phyloP scores from a whole-genome alignment of 139 green algal species.

The Coelastrella sp. region DNA sequence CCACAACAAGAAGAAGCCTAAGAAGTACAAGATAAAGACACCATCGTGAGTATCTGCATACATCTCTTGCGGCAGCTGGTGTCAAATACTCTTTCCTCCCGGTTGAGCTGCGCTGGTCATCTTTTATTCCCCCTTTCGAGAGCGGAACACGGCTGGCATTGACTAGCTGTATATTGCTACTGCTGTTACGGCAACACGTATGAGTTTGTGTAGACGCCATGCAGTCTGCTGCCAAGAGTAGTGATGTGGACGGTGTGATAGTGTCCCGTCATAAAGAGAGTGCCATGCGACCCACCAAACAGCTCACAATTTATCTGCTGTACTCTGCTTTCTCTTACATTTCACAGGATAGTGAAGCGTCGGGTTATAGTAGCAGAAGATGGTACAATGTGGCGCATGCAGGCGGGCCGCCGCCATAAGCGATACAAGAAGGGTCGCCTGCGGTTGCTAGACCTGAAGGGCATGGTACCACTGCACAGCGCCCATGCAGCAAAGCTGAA shows the following conservation, averaged over 20 bases:
- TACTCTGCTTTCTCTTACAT: background rate
- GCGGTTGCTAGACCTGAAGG: conserved; percentile 20
- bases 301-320: background rate
- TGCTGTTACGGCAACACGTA: too few relatives aligned
- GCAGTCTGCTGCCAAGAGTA: too few relatives aligned
- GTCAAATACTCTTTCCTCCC: too few relatives aligned
- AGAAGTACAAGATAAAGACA: conserved; percentile 43
- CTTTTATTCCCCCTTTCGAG: too few relatives aligned
- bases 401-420: conserved; percentile 46
- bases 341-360: conserved; percentile 12
- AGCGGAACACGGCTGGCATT: too few relatives aligned
- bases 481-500: conserved; percentile 40
- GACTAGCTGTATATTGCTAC: too few relatives aligned
- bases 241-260: too few relatives aligned
- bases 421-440: conserved; percentile 45
- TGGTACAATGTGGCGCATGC: conserved; percentile 47
- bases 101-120: too few relatives aligned
- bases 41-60: conserved; percentile 22
- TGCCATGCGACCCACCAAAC: background rate
- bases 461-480: conserved; percentile 41
- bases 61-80: too few relatives aligned
- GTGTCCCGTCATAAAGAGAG: too few relatives aligned
- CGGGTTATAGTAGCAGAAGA: conserved; percentile 45
- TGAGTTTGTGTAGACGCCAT: too few relatives aligned
- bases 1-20: conserved; percentile 40